Base-by-base conservation (phyloP, 176 grass and related monocot genomes). In the Avena eriantha region DNA sequence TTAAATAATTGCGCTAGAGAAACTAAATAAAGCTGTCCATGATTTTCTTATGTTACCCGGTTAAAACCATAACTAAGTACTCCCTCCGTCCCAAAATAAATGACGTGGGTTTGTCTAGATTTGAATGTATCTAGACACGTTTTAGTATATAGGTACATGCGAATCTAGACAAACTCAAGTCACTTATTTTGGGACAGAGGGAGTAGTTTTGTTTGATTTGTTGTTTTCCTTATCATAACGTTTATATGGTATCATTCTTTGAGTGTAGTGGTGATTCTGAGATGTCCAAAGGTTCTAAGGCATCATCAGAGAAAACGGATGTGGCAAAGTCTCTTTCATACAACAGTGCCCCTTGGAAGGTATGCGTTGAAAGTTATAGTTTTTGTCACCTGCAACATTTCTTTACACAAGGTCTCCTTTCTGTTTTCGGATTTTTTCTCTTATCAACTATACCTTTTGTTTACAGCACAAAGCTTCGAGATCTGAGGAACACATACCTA, bases 311-410 rank as follows among this genome's bases (percentile, higher is more conserved):
- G 29, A 98, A 92, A 81, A 75, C 65, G 78, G 90, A 98, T 78
- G 87, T 74, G 75, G 88, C 90, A 76, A 96, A 68, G 90, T 93
- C 93, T 82, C 93, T 98, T 87, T 90, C 83, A 81, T 92, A 92
- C 63, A 82, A 84, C 45, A 73, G 82, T 55, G 72, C 56, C 15
- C 88, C 97, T 80, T 86, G 83, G 78, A 98, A 96, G 97, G 97
- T 93, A 48, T 48, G 78, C 0, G 33, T 35, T 54, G 21, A 21
- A 8, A n/a, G 14, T 49, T 36, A 23, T 49, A 61, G 4, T 31
- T 77, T 54, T 77, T 56, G 69, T 82, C 73, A 80, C 49, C 15
- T 85, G 53, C 77, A 10, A 21, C 77, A 82, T 83, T 29, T 67
- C 33, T 77, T 84, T 88, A 67, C n/a, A 39, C 68, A 51, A 69